Evolutionary conservation across 257 asterid genomes (phyloP).

Genomic region (Fraxinus pennsylvanica): DNA sequence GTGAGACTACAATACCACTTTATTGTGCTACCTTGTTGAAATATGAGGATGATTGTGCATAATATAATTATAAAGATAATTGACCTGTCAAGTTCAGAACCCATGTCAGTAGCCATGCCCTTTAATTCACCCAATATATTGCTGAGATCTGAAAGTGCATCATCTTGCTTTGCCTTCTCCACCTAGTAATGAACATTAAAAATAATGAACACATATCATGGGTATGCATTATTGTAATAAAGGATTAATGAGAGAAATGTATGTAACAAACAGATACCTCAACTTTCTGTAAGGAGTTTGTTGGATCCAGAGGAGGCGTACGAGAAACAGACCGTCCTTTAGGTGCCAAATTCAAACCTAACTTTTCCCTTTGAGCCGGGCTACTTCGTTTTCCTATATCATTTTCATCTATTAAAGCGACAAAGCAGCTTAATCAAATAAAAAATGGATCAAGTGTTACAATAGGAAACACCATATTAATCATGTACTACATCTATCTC

Average conservation of each 20-base stretch:
- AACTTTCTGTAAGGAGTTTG: conserved; percentile 27
- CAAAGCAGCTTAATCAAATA: neutral
- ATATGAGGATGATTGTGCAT: neutral
- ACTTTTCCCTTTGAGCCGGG: conserved; percentile 41
- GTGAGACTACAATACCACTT: too few relatives aligned
- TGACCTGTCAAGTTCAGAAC: conserved; percentile 46
- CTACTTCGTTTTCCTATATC: conserved; percentile 29
- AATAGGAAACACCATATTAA: neutral
- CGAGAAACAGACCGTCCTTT: conserved; percentile 32
- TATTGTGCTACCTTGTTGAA: too few relatives aligned
- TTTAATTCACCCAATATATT: conserved; percentile 46
- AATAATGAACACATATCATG: neutral
- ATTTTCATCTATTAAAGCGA: conserved; percentile 29
- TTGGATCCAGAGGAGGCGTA: conserved; percentile 23
- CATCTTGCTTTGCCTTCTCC: conserved; percentile 50
- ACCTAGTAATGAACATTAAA: conserved; percentile 22
- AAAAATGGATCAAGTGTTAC: neutral
- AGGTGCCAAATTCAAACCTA: conserved; percentile 36
- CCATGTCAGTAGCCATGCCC: conserved; percentile 56
- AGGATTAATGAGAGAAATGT: neutral
- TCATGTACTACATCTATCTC: neutral
- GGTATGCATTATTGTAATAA: neutral
- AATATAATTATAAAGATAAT: neutral
- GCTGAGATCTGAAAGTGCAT: conserved; percentile 45
- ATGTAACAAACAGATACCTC: conserved; percentile 21